These are phyloP conservation scores for Microsporum audouinii DNA, from an alignment of 2,329 filamentous ascomycete species.

Conservation along the genomic window DNA sequence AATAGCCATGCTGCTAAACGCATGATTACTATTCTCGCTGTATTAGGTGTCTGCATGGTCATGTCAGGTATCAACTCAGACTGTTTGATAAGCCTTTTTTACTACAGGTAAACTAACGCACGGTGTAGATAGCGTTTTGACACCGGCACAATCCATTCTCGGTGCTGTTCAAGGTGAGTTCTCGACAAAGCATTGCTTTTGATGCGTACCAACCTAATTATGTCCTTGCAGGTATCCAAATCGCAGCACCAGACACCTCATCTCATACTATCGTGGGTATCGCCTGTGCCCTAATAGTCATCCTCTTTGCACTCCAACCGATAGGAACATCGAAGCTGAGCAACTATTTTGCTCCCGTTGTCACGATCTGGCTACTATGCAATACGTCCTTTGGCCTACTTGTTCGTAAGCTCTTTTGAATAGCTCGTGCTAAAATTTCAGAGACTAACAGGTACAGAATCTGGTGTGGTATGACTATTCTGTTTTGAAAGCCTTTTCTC, in stretches of 20 bases:
- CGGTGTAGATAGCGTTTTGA: slow-evolving; percentile 40
- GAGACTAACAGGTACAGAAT: slow-evolving; percentile 23
- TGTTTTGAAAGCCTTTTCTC: slow-evolving; percentile 44
- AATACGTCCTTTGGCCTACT: slow-evolving; percentile 45
- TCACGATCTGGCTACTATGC: slow-evolving; percentile 45
- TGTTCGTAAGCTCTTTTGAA: slow-evolving; percentile 17
- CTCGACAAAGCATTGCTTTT: background rate
- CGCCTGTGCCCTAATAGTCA: slow-evolving; percentile 27
- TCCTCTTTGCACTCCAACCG: slow-evolving; percentile 45
- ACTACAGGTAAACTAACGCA: background rate
- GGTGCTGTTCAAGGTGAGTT: slow-evolving; percentile 42
- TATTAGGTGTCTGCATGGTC: slow-evolving; percentile 44
- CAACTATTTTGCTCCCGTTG: slow-evolving; percentile 40
- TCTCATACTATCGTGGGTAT: slow-evolving; percentile 12
- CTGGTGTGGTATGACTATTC: slow-evolving; percentile 36
- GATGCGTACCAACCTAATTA: background rate
- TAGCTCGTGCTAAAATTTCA: background rate
- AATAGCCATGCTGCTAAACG: slow-evolving; percentile 35
- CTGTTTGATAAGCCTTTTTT: background rate
- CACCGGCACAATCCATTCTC: slow-evolving; percentile 47
- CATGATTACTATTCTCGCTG: slow-evolving; percentile 32
- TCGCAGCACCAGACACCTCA: slow-evolving; percentile 11
- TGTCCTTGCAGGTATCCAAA: slow-evolving; percentile 11
- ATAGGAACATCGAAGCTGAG: slow-evolving; percentile 39
- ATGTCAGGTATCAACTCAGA: slow-evolving; percentile 29